Evolutionary conservation across 2,329 filamentous ascomycete genomes (phyloP).

Genomic region (Fusarium stilboides): DNA sequence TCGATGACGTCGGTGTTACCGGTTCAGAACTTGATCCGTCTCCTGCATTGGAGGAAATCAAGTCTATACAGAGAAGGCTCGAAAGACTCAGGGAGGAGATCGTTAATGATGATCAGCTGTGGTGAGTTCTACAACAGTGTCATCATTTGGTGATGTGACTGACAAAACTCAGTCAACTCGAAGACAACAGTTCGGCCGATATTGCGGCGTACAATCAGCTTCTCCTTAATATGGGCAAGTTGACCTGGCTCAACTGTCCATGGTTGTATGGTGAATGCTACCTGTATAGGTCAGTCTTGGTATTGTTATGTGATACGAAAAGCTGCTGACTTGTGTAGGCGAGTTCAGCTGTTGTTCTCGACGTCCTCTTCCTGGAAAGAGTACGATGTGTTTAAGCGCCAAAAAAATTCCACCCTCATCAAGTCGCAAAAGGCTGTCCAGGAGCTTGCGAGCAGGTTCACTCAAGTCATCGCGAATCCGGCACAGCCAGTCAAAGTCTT

Average conservation of each 20-base stretch:
- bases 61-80: background rate
- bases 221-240: background rate
- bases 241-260: constrained; percentile 16
- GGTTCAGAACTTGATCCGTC: background rate
- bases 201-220: constrained; percentile 3
- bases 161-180: background rate
- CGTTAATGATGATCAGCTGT: background rate
- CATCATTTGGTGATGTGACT: background rate
- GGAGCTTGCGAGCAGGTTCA: constrained; percentile 5
- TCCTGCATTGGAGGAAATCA: constrained; percentile 1
- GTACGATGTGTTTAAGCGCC: constrained; percentile 10
- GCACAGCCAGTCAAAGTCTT: background rate
- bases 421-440: constrained; percentile 3
- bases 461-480: background rate
- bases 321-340: background rate
- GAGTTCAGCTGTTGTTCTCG: constrained; percentile 13
- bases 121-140: background rate
- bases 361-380: constrained; percentile 2
- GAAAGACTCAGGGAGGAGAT: background rate
- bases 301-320: accelerated
- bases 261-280: constrained; percentile 27
- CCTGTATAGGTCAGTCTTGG: constrained; percentile 1
- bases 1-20: constrained; percentile 3
- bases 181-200: constrained; percentile 3
- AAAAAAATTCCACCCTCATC: constrained; percentile 6